Conservation (phyloP, 306 rosid species). For the Rubus idaeus region DNA sequence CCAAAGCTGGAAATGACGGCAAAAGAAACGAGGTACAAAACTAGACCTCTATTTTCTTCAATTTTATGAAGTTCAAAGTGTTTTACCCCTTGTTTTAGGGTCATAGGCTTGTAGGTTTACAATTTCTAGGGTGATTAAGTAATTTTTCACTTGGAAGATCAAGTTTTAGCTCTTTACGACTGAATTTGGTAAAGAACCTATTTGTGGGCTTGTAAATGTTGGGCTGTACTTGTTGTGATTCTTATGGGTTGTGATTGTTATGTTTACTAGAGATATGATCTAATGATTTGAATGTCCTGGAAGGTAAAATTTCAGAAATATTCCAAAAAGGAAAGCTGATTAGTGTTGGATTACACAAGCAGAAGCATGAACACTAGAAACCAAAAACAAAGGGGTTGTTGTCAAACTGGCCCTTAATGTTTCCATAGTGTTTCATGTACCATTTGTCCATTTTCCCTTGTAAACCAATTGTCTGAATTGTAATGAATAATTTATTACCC, state of each 20-base stretch:
- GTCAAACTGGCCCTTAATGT: neutral
- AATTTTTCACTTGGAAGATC: neutral
- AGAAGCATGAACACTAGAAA: neutral
- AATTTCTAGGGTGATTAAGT: neutral
- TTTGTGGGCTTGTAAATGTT: neutral
- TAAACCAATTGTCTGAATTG: neutral
- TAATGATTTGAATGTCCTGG: neutral
- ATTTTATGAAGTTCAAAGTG: neutral
- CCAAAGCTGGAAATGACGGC: slow-evolving; percentile 57
- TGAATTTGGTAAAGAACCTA: slow-evolving; percentile 8
- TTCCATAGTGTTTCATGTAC: neutral
- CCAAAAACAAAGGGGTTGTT: neutral
- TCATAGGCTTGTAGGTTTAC: neutral
- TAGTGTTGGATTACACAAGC: neutral
- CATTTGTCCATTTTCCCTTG: neutral
- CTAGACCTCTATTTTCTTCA: neutral
- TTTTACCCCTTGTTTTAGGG: neutral
- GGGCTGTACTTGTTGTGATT: neutral
- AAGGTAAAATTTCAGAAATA: neutral
- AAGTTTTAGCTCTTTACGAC: neutral
- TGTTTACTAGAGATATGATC: neutral
- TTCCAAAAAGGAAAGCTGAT: neutral
- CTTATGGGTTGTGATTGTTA: neutral
- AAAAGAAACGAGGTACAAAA: slow-evolving; percentile 61
- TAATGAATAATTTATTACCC: neutral